Evolutionary conservation across 331 rosid species (phyloP), one percentile per base, ranked within the genome.

Genomic region (Prunus yedoensis): DNA sequence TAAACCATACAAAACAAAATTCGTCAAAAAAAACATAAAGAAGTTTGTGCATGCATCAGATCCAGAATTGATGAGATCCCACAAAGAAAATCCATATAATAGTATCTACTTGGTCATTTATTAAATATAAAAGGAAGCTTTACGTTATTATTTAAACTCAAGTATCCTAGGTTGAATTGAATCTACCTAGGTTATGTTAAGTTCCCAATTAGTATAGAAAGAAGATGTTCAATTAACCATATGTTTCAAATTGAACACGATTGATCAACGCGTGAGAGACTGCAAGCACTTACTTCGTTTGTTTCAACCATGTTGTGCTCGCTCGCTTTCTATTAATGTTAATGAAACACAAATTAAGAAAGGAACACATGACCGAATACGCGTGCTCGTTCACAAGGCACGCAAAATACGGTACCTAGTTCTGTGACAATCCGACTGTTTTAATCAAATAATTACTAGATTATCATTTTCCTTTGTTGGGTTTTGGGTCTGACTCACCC

Each of bases 1-100:
- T 51, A 51, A 3, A 16, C 3, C 35, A 30, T 4, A 4, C 35
- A 30, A 30, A 30, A 30, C 35, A 30, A 30, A 30, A 30, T 30
- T 30, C 5, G 35, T 4, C 35, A 4, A 30, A 30, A 30, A 30
- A 30, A 3, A 30, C 5, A 30, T 1, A 4, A 68, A 16, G 25
- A 27, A 70, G 61, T 20, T 49, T 9, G 13, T 80, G 69, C 80
- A 74, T 68, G 82, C 12, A 76, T 66, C 67, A 11, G 59, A 35
- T 61, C 78, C 13, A 38, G 8, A 75, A 20, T 68, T 38, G 30
- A 21, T 41, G 43, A 11, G 59, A 66, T 43, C 30, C 57, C 70
- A 49, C 70, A 46, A n/a, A 54, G 58, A 43, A 27, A 56, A 53
- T 1, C 15, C 18, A 9, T 64, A 32, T 25, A 27, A 45, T 59